Evolutionary conservation across 164 flowering plant genomes (phyloP), one percentile per base, ranked within the genome.

Genomic region (Stephania cephalantha): DNA sequence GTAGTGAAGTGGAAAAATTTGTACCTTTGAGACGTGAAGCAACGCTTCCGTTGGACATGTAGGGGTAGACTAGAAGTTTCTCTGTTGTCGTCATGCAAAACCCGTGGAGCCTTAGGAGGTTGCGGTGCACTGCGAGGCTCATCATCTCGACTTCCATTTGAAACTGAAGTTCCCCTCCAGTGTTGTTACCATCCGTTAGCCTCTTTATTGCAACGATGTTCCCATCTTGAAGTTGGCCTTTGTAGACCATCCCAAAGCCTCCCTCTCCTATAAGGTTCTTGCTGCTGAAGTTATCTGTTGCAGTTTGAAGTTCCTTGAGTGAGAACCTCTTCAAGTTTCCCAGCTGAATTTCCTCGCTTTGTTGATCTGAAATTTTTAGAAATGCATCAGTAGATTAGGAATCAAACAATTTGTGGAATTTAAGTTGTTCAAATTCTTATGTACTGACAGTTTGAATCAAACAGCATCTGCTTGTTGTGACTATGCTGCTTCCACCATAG

Each of bases 401-500:
- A 68, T 30, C n/a, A 9, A 10, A 66, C 9, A n/a, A 20, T 30
- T 45, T 25, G 22, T 48, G 29, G 61, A 35, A 30, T 55, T 5
- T 75, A 46, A 7, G 22, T 48, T 29, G 1, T 48, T 22, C 50
- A 6, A 6, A 1, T 22, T 20, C 46, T 10, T 12, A 1, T 74
- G 6, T 65, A 70, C 82, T 68, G 12, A 82, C 82, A 70, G 73
- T 77, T 69, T 11, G 83, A 82, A 73, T 94, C 91, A 50, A 89
- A 90, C 86, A 90, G 89, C 20, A 87, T 87, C 80, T 89, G 98
- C 76, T 91, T 80, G 88, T 88, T 89, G 78, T 83, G 82, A 75
- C 85, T 86, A 25, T 83, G 88, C 72, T 83, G 88, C 72, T 88
- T 87, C 97, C 95, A 87, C 94, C 94, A 92, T 30, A 90, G 84